Percentiles rank a stretch among this genome's conserved stretches.
These are phyloP conservation scores for Kregervanrija fluxuum DNA, from an alignment of 805 yeast genomes.

Conservation along the genomic window DNA sequence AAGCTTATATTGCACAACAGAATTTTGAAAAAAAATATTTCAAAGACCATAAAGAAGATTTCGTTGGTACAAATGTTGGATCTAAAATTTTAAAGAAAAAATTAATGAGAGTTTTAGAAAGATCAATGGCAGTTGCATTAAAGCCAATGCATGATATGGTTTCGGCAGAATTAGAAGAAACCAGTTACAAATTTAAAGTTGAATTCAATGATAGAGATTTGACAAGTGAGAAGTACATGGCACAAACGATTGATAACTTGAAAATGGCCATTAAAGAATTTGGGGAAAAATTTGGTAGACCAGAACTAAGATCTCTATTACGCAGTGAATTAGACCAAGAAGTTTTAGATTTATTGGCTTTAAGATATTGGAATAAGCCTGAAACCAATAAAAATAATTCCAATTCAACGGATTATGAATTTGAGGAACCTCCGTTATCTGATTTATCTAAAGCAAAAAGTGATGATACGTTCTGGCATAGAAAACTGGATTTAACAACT, in stretches of 20 bases:
- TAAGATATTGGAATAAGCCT: conserved; percentile 85
- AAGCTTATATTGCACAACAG: conserved; percentile 62
- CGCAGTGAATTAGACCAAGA: conserved; percentile 84
- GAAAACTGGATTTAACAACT: conserved; percentile 77
- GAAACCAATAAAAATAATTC: conserved; percentile 19
- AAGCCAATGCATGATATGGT: conserved; percentile 83
- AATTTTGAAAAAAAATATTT: conserved; percentile 61
- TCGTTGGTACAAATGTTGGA: conserved; percentile 63
- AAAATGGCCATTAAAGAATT: conserved; percentile 84
- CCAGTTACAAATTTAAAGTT: conserved; percentile 87
- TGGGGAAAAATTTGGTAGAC: conserved; percentile 73
- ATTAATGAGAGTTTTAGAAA: conserved; percentile 80
- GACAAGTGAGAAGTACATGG: conserved; percentile 91
- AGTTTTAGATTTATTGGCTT: conserved; percentile 80
- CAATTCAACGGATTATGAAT: conserved; percentile 8
- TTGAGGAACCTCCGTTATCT: conserved; percentile 42
- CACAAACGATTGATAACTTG: conserved; percentile 82
- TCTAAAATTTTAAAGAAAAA: conserved; percentile 70
- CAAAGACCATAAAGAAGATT: conserved; percentile 51
- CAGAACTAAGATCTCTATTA: conserved; percentile 70
- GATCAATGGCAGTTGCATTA: conserved; percentile 82
- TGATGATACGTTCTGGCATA: conserved; percentile 81
- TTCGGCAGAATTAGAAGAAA: conserved; percentile 87
- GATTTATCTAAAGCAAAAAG: conserved; percentile 50
- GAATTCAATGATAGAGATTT: conserved; percentile 92